Base-by-base conservation (phyloP, 1,284 basidiomycete genomes). In the Ustilago trichophora region DNA sequence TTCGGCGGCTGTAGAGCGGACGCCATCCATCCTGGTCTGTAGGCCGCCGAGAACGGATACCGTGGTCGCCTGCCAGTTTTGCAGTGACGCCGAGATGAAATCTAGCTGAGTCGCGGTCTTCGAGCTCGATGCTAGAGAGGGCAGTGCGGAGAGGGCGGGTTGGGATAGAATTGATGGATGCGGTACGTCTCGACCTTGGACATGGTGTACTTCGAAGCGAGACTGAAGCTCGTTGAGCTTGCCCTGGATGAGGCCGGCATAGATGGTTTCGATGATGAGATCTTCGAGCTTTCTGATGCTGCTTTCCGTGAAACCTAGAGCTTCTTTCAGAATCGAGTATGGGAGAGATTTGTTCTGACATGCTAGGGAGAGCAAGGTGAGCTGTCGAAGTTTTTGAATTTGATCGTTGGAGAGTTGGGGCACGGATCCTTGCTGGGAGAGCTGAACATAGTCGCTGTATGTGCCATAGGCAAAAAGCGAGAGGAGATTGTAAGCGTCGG, bases 251-350 rank as follows among this genome's bases (percentile, higher is more conserved):
- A 97, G 85, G 73, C 91, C 90, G 32, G 91, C 87, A 81, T 97
- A 98, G 79, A 97, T 92, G 9, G 90, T 89, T 75, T 97, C 93
- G 80, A 98, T 97, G 80, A 97, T 90, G 65, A 96, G 86, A 81
- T 97, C 93, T 81, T 98, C 95, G 4, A 98, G 87, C 65, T 91
- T 90, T 9, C 73, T 50, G 1, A 48, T 42, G 86, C 86, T 63
- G 88, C 84, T 42, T 87, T 84, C 1, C 90, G 32, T 4, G 9
- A 75, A 43, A 2, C 54, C 67, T 29, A 77, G 48, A 2, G 57
- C 37, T 15, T 33, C 29, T 15, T 68, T 31, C 2, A 77, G 60
- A 2, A n/a, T 25, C 1, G 24, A n/a, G 27, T 77, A 77, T 6
- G 40, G 37, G 0, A 77, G 54, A 1, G 51, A 35, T 26, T 70